Evolutionary conservation across 75 land plant genomes (phyloP).

Genomic region (Cunninghamia lanceolata): DNA sequence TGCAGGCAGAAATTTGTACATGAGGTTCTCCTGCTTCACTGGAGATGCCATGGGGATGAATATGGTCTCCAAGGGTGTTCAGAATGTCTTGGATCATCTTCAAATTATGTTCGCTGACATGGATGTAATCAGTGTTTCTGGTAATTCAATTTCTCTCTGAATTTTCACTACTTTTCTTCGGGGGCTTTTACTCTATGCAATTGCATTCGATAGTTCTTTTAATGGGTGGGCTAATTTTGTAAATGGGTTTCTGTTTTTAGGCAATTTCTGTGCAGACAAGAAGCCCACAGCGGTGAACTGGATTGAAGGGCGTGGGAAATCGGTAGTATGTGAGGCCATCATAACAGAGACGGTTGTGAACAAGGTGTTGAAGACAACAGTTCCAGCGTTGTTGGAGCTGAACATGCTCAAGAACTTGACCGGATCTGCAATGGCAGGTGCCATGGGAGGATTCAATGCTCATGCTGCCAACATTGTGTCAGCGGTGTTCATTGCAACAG

Average conservation of each 20-base stretch:
- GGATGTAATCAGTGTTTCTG: constrained; percentile 80
- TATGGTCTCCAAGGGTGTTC: constrained; percentile 92
- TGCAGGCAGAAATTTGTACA: constrained; percentile 81
- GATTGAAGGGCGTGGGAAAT: constrained; percentile 79
- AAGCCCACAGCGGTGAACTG: constrained; percentile 68
- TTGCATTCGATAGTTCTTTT: background rate
- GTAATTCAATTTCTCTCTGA: constrained; percentile 21
- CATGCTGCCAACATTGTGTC: constrained; percentile 86
- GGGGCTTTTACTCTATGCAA: background rate
- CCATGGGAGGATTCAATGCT: constrained; percentile 82
- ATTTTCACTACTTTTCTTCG: background rate
- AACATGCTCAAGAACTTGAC: constrained; percentile 80
- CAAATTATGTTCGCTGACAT: constrained; percentile 70
- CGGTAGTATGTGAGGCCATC: constrained; percentile 72
- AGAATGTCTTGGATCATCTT: constrained; percentile 75
- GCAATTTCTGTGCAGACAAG: constrained; percentile 55
- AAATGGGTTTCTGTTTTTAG: constrained; percentile 17
- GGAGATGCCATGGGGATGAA: constrained; percentile 98
- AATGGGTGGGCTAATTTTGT: background rate
- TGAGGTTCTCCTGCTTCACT: constrained; percentile 76
- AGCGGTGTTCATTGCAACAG: constrained; percentile 72
- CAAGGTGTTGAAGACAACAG: constrained; percentile 70
- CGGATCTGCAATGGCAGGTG: constrained; percentile 86
- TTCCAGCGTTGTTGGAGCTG: constrained; percentile 76
- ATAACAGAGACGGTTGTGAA: constrained; percentile 57